These are phyloP conservation scores for Leishmania tropica DNA, from an alignment of 208 protist genomes.

Conservation along the genomic window DNA sequence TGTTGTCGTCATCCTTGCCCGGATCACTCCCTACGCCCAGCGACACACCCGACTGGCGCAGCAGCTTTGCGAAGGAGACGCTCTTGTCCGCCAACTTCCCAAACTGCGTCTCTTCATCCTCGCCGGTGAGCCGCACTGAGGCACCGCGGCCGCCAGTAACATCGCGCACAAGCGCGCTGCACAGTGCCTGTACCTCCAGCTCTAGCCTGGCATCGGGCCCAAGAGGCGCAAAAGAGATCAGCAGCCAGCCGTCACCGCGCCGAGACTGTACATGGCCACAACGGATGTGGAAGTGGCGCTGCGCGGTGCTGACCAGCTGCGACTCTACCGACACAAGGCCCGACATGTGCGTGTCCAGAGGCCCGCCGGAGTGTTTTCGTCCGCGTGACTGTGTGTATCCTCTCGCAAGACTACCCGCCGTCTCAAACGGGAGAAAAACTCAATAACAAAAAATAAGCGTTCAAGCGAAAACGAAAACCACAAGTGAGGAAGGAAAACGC, in stretches of 20 bases:
- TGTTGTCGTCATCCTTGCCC: constrained; percentile 1
- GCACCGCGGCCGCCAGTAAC: constrained; percentile 49
- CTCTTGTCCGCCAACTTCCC: constrained; percentile 41
- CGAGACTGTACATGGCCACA: constrained; percentile 64
- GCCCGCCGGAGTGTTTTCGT: not conserved
- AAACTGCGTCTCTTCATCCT: constrained; percentile 80
- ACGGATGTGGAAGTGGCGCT: constrained; percentile 82
- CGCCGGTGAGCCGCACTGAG: constrained; percentile 63
- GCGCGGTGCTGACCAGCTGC: constrained; percentile 79
- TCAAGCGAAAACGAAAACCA: not conserved
- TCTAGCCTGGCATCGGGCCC: constrained; percentile 41
- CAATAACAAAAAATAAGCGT: not conserved
- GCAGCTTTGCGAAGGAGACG: constrained; percentile 60
- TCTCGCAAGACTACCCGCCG: not conserved
- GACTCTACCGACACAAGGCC: constrained; percentile 78
- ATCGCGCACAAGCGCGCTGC: constrained; percentile 75
- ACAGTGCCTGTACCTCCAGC: constrained; percentile 79
- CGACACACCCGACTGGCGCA: constrained; percentile 39
- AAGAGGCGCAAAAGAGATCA: constrained; percentile 69
- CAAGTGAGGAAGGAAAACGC: not conserved
- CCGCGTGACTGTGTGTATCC: not conserved
- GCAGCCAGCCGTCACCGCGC: constrained; percentile 80
- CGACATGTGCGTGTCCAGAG: constrained; percentile 9
- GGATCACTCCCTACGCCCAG: constrained; percentile 1
- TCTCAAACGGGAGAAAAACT: constrained; percentile 6